Evolutionary conservation across 1,284 basidiomycete species (phyloP).

Genomic region (Fistulinella cinereoalba): DNA sequence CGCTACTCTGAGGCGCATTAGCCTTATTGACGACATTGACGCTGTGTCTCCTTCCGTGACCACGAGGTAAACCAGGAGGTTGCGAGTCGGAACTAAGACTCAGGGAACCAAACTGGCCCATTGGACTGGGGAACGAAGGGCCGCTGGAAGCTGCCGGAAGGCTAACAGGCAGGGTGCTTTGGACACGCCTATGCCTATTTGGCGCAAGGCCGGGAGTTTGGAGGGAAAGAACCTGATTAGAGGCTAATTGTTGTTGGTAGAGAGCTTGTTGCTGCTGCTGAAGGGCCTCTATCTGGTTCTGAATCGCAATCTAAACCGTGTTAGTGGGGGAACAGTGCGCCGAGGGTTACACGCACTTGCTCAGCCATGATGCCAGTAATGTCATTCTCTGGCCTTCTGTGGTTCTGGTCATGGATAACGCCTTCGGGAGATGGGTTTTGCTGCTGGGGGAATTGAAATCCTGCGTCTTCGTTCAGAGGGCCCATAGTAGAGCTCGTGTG

Average conservation of each 20-base stretch:
- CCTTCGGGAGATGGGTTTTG: constrained; percentile 41
- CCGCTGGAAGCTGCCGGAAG: constrained; percentile 45
- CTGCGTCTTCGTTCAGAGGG: constrained; percentile 70
- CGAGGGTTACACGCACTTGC: constrained; percentile 53
- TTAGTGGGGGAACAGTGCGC: constrained; percentile 3
- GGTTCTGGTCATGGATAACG: constrained; percentile 41
- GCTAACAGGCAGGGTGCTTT: constrained; percentile 76
- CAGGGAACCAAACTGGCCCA: constrained; percentile 67
- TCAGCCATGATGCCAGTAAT: constrained; percentile 86
- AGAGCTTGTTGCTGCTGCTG: constrained; percentile 88
- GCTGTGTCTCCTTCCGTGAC: constrained; percentile 91
- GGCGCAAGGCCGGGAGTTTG: constrained; percentile 68
- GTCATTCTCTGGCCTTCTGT: constrained; percentile 66
- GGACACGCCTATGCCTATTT: constrained; percentile 81
- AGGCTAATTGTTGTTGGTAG: constrained; percentile 82
- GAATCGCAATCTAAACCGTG: constrained; percentile 73
- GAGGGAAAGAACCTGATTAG: constrained; percentile 69
- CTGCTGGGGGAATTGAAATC: constrained; percentile 82
- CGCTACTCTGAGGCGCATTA: constrained; percentile 39
- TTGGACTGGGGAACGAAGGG: constrained; percentile 51
- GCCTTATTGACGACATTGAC: constrained; percentile 88
- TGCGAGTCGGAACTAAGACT: constrained; percentile 64
- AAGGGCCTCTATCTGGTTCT: constrained; percentile 86
- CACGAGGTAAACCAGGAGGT: constrained; percentile 64
- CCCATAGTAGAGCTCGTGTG: constrained; percentile 55